Evolutionary conservation across 1,139 yeast genomes (phyloP).

Genomic region (Blastobotrys buckinghamii): DNA sequence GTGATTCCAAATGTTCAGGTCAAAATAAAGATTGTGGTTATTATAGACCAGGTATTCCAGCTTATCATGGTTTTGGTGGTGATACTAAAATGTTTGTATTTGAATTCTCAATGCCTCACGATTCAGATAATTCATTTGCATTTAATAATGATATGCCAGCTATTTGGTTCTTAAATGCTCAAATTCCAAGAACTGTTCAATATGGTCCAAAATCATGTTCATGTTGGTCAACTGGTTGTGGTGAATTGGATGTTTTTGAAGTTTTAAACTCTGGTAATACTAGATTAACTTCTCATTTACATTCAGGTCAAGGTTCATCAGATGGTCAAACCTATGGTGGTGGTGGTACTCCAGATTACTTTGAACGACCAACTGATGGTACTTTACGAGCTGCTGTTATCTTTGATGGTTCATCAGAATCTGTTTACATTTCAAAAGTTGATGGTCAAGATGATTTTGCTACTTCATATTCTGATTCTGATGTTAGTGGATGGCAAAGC

Average conservation of each 20-base stretch:
- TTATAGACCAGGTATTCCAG: constrained; percentile 80
- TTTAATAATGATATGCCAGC: constrained; percentile 87
- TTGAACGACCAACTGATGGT: constrained; percentile 70
- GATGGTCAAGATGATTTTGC: constrained; percentile 11
- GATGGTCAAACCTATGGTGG: constrained; percentile 46
- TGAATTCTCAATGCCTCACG: constrained; percentile 88
- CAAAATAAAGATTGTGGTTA: constrained; percentile 63
- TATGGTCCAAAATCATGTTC: constrained; percentile 77
- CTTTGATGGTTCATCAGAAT: constrained; percentile 42
- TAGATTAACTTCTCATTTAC: constrained; percentile 75
- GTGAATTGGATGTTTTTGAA: constrained; percentile 92
- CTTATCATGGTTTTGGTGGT: constrained; percentile 78
- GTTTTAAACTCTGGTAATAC: constrained; percentile 65
- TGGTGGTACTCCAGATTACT: constrained; percentile 86
- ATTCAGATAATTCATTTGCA: constrained; percentile 37
- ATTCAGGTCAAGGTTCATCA: constrained; percentile 70
- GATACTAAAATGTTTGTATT: constrained; percentile 76
- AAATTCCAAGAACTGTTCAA: constrained; percentile 90
- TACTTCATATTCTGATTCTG: constrained; percentile 3
- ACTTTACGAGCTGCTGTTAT: constrained; percentile 88
- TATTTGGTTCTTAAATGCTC: constrained; percentile 89
- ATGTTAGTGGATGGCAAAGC: constrained; percentile 8
- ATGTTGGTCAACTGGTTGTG: constrained; percentile 96
- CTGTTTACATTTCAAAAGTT: constrained; percentile 11
- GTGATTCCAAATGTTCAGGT: constrained; percentile 57